These are phyloP conservation scores for Sindora glabra DNA, from an alignment of 306 rosid genomes.

Conservation along the genomic window DNA sequence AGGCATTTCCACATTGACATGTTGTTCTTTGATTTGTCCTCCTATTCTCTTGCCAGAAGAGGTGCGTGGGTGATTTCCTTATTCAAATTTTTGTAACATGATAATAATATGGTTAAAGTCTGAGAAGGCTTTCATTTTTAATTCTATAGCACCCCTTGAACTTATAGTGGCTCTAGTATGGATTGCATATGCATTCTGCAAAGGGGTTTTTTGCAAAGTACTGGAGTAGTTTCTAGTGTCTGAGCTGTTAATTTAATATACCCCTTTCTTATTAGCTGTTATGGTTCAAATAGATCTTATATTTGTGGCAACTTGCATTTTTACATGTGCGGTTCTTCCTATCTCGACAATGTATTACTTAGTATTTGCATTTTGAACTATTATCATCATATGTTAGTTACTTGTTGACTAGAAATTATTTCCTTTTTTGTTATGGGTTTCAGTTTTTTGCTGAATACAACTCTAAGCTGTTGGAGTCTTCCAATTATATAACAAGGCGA, in stretches of 20 bases:
- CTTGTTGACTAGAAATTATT: slow-evolving; percentile 5
- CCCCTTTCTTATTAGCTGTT: neutral
- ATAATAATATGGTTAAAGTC: neutral
- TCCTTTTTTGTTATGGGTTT: slow-evolving; percentile 7
- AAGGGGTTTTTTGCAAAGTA: neutral
- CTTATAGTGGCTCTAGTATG: neutral
- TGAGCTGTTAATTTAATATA: neutral
- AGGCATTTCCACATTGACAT: neutral
- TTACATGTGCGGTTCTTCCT: neutral
- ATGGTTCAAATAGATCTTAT: neutral
- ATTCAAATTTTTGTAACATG: neutral
- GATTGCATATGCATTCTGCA: neutral
- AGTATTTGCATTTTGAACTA: neutral
- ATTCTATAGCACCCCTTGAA: neutral
- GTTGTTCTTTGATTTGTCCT: neutral
- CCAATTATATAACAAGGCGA: slow-evolving; percentile 93
- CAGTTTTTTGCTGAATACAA: slow-evolving; percentile 93
- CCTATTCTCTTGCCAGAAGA: neutral
- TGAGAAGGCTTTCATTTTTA: neutral
- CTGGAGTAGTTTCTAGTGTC: neutral
- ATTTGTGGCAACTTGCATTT: neutral
- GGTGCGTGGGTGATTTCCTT: neutral
- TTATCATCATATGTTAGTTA: neutral
- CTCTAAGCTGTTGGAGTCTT: slow-evolving; percentile 83
- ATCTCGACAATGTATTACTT: neutral